These are phyloP conservation scores for Ormosia semicastrata DNA, from an alignment of 306 rosid genomes.

Conservation along the genomic window DNA sequence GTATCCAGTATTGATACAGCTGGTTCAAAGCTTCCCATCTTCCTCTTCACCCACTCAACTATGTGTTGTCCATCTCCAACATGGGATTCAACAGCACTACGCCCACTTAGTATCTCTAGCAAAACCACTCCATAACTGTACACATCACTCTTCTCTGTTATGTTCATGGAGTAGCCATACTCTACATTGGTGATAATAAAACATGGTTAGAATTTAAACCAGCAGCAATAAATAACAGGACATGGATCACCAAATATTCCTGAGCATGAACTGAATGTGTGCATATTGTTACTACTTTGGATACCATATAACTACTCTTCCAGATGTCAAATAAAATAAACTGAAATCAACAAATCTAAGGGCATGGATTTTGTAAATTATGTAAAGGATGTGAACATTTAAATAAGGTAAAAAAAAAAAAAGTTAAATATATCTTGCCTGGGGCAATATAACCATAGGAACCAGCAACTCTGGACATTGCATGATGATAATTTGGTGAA, in stretches of 20 bases:
- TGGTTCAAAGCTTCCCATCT: constrained; percentile 97
- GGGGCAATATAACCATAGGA: constrained; percentile 99
- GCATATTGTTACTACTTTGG: not conserved
- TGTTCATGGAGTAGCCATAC: constrained; percentile 97
- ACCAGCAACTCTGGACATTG: constrained; percentile 97
- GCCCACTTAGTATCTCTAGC: constrained; percentile 87
- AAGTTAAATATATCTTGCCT: constrained; percentile 50
- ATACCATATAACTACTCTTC: not conserved
- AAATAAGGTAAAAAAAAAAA: not conserved
- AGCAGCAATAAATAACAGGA: not conserved
- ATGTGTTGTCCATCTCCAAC: constrained; percentile 88
- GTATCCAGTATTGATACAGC: constrained; percentile 76
- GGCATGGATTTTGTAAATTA: not conserved
- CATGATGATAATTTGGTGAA: constrained; percentile 79
- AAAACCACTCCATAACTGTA: constrained; percentile 95
- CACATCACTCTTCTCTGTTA: constrained; percentile 97
- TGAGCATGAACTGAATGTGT: not conserved
- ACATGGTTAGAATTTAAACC: constrained; percentile 26
- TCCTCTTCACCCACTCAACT: constrained; percentile 98
- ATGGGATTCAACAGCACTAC: constrained; percentile 77
- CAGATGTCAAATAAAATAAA: not conserved
- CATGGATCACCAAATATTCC: not conserved
- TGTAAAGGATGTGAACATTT: not conserved
- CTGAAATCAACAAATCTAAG: not conserved
- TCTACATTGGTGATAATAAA: constrained; percentile 49